Conservation (phyloP, 139 green algal genomes). For the Picochlorum sp. region DNA sequence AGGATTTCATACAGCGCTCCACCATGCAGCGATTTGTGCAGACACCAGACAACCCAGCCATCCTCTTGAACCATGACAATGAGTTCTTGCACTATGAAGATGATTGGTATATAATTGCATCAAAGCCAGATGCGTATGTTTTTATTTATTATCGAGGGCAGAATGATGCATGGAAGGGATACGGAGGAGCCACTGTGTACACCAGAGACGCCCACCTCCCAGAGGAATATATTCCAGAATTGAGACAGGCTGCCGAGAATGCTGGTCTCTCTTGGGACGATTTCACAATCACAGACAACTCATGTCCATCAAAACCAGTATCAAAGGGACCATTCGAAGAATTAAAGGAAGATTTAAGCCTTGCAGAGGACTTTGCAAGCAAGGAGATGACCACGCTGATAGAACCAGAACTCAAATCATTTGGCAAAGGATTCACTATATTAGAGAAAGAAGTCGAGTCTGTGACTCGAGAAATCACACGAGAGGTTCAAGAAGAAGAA, state of each 20-base stretch:
- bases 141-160: slow-evolving; percentile 81
- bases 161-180: slow-evolving; percentile 85
- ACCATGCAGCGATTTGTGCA: slow-evolving; percentile 65
- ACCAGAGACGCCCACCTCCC: slow-evolving; percentile 38
- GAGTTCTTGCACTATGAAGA: slow-evolving; percentile 82
- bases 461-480: background rate
- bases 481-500: slow-evolving; percentile 12
- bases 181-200: slow-evolving; percentile 70
- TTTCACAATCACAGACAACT: slow-evolving; percentile 79
- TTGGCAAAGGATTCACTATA: slow-evolving; percentile 61
- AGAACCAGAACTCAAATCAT: slow-evolving; percentile 43
- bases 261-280: slow-evolving; percentile 51
- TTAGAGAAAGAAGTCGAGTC: slow-evolving; percentile 24
- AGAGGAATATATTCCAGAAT: slow-evolving; percentile 41
- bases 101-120: slow-evolving; percentile 76
- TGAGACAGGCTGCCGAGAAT: slow-evolving; percentile 28
- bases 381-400: slow-evolving; percentile 18
- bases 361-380: slow-evolving; percentile 7
- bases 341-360: slow-evolving; percentile 23
- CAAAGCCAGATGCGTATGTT: slow-evolving; percentile 64
- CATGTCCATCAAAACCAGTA: slow-evolving; percentile 50
- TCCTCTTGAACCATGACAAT: slow-evolving; percentile 71
- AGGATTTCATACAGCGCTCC: slow-evolving; percentile 65
- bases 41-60: slow-evolving; percentile 24
- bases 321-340: slow-evolving; percentile 17